phyloP scores from a whole-genome alignment of 208 protist genomes.

The Angomonas deanei region DNA sequence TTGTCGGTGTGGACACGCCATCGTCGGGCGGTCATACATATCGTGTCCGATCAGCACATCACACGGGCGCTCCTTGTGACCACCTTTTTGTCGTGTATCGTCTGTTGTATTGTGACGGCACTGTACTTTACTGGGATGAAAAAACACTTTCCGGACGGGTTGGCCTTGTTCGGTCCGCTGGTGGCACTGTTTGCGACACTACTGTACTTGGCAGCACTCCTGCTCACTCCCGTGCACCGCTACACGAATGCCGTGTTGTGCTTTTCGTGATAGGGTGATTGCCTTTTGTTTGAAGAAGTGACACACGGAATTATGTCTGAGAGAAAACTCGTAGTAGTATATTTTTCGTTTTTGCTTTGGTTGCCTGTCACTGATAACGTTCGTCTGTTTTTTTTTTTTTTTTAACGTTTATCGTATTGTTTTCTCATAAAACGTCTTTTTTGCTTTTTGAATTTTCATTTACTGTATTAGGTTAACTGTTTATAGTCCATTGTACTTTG shows the following conservation, averaged over 20 bases:
- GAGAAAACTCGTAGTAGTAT: too few species aligned
- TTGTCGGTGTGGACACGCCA: not conserved
- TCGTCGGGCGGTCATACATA: not conserved
- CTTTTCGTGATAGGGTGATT: not conserved
- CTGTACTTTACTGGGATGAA: too few species aligned
- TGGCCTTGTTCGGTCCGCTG: too few species aligned
- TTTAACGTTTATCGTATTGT: not conserved
- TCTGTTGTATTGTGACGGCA: too few species aligned
- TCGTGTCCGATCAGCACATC: not conserved
- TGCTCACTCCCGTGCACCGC: not conserved
- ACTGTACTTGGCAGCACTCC: not conserved
- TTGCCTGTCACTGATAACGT: not conserved
- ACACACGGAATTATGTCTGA: not conserved
- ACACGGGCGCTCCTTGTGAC: too few species aligned
- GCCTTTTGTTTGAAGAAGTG: constrained; percentile 8
- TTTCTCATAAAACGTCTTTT: not conserved
- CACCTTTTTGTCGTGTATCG: too few species aligned
- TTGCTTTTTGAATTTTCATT: not conserved
- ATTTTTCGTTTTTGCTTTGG: not conserved
- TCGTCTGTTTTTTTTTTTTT: not conserved
- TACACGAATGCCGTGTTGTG: not conserved
- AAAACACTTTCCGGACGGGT: too few species aligned
- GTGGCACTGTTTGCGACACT: too few species aligned
- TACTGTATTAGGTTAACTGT: not conserved
- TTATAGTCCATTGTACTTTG: not conserved